Evolutionary conservation across 2,329 filamentous ascomycete species (phyloP), one percentile per base, ranked within the genome.

Genomic region (Penicillium concentricum): DNA sequence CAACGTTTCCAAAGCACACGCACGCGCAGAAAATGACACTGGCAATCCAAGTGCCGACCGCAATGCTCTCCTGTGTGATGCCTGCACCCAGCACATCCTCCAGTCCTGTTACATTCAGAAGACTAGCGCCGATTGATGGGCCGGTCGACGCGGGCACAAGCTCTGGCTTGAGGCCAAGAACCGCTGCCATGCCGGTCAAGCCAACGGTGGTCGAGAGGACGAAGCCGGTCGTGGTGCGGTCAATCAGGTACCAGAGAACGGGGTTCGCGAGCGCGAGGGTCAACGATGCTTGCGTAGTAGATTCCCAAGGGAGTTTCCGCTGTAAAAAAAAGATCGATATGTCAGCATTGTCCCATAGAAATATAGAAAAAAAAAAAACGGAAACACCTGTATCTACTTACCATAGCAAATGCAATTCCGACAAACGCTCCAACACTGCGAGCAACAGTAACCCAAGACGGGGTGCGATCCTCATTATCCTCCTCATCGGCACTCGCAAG

Each of bases 1-100:
- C 94, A 69, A 99, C 91, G 70, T 96, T 97, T 12, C 94, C 94
- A 79, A 99, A 97, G 75, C 92, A 97, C 10, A 97, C 85, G 65
- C 91, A 92, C 69, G 91, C 95, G 76, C 94, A 97, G 72, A 97
- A 99, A 49, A 99, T 77, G 26, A 97, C 92, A 69, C 91, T 96
- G 24, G 93, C 82, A 69, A 96, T 88, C 93, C 94, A 99, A 5
- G 92, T 90, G 13, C 87, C 87, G 18, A 89, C 56, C 82, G 83
- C 58, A 84, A 78, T 44, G 82, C 84, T 62, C 78, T 85, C 61
- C 81, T 79, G 67, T 5, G 75, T 74, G 39, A 81, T 64, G 13
- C 74, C 68, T 24, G 67, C 63, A 45, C 63, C 66, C 63, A 72
- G 64, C 62, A 60, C 60, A 57, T 68, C 65, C 57, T 72, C 71